Percentiles rank a stretch among this genome's conserved stretches.
phyloP scores from a whole-genome alignment of 1,139 yeast genomes.

The Yamadazyma songkhlaensis region DNA sequence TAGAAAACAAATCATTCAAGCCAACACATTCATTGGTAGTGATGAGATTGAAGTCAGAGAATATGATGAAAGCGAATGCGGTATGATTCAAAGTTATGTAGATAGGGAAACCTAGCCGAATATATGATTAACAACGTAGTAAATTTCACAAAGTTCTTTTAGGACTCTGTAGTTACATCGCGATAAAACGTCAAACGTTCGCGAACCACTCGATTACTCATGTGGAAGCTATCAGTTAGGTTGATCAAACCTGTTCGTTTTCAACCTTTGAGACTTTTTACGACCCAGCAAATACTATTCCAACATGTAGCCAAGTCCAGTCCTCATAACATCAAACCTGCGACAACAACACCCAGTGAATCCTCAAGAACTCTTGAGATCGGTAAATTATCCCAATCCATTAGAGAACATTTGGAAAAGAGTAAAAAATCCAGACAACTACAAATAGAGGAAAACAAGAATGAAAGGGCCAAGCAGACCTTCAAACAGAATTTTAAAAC shows the following conservation, averaged over 20 bases:
- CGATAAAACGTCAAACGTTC: too few species aligned
- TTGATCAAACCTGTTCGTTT: too few species aligned
- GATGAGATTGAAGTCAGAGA: conserved; percentile 57
- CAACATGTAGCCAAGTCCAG: too few species aligned
- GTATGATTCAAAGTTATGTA: conserved; percentile 73
- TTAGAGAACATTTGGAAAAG: conserved; percentile 29
- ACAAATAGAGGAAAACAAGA: conserved; percentile 32
- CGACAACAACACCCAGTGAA: too few species aligned
- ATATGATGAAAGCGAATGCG: conserved; percentile 71
- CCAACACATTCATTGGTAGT: conserved; percentile 52
- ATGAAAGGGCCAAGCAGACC: conserved; percentile 25
- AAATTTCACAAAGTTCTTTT: too few species aligned
- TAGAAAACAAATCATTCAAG: conserved; percentile 80
- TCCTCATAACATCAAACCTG: too few species aligned
- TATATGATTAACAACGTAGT: too few species aligned
- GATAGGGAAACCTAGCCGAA: conserved; percentile 47
- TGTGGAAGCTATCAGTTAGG: too few species aligned
- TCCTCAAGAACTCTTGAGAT: background rate
- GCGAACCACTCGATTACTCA: too few species aligned
- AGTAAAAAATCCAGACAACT: conserved; percentile 26
- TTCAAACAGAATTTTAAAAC: conserved; percentile 36
- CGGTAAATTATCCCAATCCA: conserved; percentile 18
- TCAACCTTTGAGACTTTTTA: too few species aligned
- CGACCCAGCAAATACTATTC: too few species aligned
- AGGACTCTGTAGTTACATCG: too few species aligned